Base-by-base conservation (phyloP, 768 basidiomycete species). In the Sporobolomyces phaffii region DNA sequence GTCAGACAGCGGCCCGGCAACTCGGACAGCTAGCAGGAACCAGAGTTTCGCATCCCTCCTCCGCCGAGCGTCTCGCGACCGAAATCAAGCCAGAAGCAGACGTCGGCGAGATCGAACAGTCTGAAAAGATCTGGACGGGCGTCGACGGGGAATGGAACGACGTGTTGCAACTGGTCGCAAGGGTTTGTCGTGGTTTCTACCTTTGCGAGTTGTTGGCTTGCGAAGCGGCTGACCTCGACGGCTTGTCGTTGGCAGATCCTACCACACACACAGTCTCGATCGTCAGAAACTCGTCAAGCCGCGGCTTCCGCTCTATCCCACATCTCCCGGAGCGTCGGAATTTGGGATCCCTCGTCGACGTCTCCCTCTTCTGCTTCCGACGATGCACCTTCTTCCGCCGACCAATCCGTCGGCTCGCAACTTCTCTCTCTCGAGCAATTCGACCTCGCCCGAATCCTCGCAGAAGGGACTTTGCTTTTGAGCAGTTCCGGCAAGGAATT, bases 401-500 rank as follows among this genome's bases (percentile, higher is more conserved):
- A 73, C 78, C 38, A 40, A 15, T 33, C 61, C 34, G 41, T 47
- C 15, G 20, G 58, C 26, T 17, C 50, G 1, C 2, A 15, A n/a
- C 11, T 75, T 77, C 10, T 85, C 86, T 1, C 84, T 84, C 4
- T 93, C 87, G 64, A 85, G 87, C 14, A 81, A 82, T 89, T 93
- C 75, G 88, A 88, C 22, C 85, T 94, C 22, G 80, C 82, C 66
- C 85, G 88, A 52, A 80, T 92, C 26, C 83, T 96, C 68, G 77
- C 84, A n/a, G 86, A 86, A 63, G 86, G 87, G 9, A 85, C 84
- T 29, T 83, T 90, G 5, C 83, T 99, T 5, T 82, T 99, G 3
- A 89, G 90, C 1, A 94, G 91, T 3, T 92, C 93, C 0, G 94
- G 94, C 9, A 91, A 91, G 74, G 94, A 99, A 77, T 98, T 91